Base-by-base conservation (phyloP, 768 basidiomycete species). In the Aureoboletus auriporus region DNA sequence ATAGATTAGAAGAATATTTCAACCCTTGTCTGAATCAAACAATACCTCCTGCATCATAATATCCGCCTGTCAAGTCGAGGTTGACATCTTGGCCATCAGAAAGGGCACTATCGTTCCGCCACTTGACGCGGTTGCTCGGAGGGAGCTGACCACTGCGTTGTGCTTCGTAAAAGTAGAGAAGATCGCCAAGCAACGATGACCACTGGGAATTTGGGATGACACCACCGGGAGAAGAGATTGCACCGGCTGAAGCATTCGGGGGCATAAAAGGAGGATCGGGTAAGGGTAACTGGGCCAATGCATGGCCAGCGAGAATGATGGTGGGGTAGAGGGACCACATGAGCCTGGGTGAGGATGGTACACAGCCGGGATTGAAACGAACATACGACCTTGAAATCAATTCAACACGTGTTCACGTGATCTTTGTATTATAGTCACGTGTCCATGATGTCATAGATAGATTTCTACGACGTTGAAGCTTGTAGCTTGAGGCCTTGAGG, bases 21-120 rank as follows among this genome's bases (percentile, higher is more conserved):
- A 41, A 36, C 10, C 38, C 38, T 39, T n/a, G 28, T 28, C 14
- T 16, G 13, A 33, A 42, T 31, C 16, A 33, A 37, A 51, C 57
- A 72, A 59, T 59, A 88, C 89, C 89, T 72, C 93, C 93, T 51
- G 93, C 92, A 73, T 95, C 93, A 62, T 90, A 94, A 63, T 86
- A 95, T 7, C 93, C 94, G 64, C 92, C 91, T 29, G 76, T 82
- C 44, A 96, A 69, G 64, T 97, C 88, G 13, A 92, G 59, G 6
- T 75, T 75, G 30, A 75, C 83, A 53, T 91, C 86, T 49, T 73
- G 66, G 12, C 93, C 94, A 67, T 97, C 94, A 31, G 80, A 69
- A 20, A 84, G 57, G 14, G 81, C 79, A 59, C 89, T 91, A 47
- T 85, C 78, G 59, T 96, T 96, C 44, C 93, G 74, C 94, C 94